phyloP scores from a whole-genome alignment of 192 early-diverging fungal species.

The Backusella circina region DNA sequence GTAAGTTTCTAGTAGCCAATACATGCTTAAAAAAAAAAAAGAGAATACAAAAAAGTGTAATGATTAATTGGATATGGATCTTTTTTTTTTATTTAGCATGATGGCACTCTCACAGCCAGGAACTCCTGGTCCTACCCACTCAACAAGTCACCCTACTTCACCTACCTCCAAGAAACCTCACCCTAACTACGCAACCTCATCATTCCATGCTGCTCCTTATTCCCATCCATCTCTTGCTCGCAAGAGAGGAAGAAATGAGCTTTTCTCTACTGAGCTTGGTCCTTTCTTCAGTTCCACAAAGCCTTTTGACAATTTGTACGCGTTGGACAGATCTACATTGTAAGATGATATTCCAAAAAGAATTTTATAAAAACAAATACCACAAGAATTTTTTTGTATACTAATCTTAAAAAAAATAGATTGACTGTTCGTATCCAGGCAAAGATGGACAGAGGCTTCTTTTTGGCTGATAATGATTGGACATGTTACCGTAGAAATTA shows the following conservation, averaged over 20 bases:
- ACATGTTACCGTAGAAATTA: slow-evolving; percentile 95
- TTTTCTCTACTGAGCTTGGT: slow-evolving; percentile 49
- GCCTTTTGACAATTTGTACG: slow-evolving; percentile 60
- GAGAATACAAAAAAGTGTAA: neutral
- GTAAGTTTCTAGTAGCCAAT: slow-evolving; percentile 6
- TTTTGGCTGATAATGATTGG: slow-evolving; percentile 85
- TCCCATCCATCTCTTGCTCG: slow-evolving; percentile 18
- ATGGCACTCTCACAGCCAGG: slow-evolving; percentile 24
- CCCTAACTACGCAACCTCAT: slow-evolving; percentile 6
- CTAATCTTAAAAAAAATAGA: slow-evolving; percentile 2
- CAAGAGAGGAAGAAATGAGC: slow-evolving; percentile 37
- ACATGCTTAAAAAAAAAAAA: neutral
- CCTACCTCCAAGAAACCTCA: slow-evolving; percentile 10
- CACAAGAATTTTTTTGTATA: neutral
- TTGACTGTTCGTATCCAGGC: slow-evolving; percentile 50
- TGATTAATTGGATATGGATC: neutral
- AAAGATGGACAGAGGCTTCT: slow-evolving; percentile 92
- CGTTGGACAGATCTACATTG: slow-evolving; percentile 54
- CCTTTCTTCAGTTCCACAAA: slow-evolving; percentile 71
- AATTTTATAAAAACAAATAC: neutral
- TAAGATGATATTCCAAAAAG: slow-evolving; percentile 15
- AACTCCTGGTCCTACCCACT: slow-evolving; percentile 19
- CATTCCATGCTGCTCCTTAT: slow-evolving; percentile 22
- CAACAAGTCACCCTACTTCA: neutral
- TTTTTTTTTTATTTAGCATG: slow-evolving; percentile 19